Evolutionary conservation across 345 rosid species (phyloP), one percentile per base, ranked within the genome.

Genomic region (Eucalyptus regnans): DNA sequence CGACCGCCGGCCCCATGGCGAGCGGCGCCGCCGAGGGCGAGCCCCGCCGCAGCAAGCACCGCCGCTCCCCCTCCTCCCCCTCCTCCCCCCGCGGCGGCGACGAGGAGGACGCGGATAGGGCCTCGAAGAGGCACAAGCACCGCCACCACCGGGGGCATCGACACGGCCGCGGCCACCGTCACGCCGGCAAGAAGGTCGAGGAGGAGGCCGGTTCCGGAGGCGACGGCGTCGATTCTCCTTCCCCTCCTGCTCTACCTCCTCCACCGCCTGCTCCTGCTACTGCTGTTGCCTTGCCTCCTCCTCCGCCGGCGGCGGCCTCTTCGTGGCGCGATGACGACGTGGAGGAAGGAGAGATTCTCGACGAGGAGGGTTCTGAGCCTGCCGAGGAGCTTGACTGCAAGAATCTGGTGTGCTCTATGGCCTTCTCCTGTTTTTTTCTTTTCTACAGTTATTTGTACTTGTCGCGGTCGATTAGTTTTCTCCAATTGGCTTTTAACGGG

Each of bases 331-430:
- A 93, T 89, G 96, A 97, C 85, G 99, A 97, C 66, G 92, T 98
- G 86, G 99, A 98, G 94, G 99, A 98, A 89, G 99, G 99, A 50
- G 99, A 98, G 94, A 98, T 98, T 93, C 94, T 96, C 22, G 99
- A 97, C 7, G 99, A 98, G 87, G 95, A 90, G 9, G 91, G 46
- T 31, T 89, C 85, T 66, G 66, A 9, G 31, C 92, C 66, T 90
- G 88, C 52, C 16, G 86, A 84, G 22, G 88, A 90, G 83, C 2
- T 37, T 37, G 81, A 71, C 44, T 71, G 41, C 89, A 58, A 79
- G 31, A 90, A 93, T 94, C 91, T 90, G 99, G 99, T 97, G 93
- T 93, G 98, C 94, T 95, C 94, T 92, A 89, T 87, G 89, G 88
- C 88, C 43, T 87, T 52, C 23, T 49, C 44, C 87, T 76, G 4